Conservation (phyloP, 345 rosid species). For the Hevea brasiliensis region DNA sequence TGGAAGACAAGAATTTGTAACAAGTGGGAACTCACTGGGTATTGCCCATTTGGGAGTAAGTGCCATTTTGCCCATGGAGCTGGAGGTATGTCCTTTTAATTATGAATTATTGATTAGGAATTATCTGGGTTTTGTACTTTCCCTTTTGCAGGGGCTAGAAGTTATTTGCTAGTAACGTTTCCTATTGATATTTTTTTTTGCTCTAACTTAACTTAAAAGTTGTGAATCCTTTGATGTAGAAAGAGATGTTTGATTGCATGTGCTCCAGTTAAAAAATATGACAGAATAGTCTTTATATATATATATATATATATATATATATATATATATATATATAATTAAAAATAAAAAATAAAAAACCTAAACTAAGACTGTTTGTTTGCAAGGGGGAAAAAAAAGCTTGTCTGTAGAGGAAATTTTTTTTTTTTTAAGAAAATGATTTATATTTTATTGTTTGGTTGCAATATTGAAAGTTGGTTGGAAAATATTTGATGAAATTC, state of each 20-base stretch:
- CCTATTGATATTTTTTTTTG: neutral
- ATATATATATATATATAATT: too few relatives aligned
- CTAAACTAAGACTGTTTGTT: neutral
- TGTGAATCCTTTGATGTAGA: neutral
- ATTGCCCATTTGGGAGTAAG: conserved; percentile 92
- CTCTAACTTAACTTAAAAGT: conserved; percentile 4
- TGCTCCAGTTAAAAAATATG: neutral
- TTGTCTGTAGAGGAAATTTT: neutral
- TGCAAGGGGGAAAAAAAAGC: neutral
- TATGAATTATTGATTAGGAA: neutral
- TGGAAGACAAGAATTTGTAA: conserved; percentile 98
- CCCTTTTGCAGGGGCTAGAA: neutral
- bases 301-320: too few relatives aligned
- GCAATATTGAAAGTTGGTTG: neutral
- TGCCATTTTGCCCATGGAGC: conserved; percentile 97
- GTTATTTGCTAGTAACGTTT: neutral
- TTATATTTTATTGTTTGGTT: neutral
- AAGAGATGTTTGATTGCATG: neutral
- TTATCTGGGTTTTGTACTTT: conserved; percentile 4
- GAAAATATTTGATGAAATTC: too few relatives aligned
- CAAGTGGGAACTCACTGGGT: conserved; percentile 95
- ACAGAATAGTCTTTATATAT: neutral
- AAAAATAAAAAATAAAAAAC: neutral
- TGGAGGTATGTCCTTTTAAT: conserved; percentile 50
- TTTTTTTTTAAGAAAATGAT: too few relatives aligned